Percentiles rank a stretch among this genome's conserved stretches.
Conservation (phyloP, 305 asterid genomes). For the Caryopteris hybrid region DNA sequence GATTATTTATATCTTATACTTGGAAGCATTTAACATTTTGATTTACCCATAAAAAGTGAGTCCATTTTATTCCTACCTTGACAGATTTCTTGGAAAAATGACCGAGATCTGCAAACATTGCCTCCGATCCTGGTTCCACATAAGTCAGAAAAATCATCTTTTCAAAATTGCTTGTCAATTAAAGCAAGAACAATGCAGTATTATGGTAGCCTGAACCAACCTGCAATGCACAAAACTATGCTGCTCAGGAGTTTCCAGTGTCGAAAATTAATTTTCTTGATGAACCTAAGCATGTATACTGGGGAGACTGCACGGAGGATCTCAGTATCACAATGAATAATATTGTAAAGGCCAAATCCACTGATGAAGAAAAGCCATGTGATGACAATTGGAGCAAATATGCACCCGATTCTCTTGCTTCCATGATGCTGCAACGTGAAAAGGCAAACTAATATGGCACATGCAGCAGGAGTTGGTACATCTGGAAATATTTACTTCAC, state of each 20-base stretch:
- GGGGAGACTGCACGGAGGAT: slow-evolving; percentile 76
- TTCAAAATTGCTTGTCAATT: neutral
- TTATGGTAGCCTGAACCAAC: slow-evolving; percentile 32
- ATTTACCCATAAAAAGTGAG: neutral
- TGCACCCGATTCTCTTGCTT: slow-evolving; percentile 64
- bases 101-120: slow-evolving; percentile 85
- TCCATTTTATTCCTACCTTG: slow-evolving; percentile 40
- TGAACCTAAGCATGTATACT: slow-evolving; percentile 65
- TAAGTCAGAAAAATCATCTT: slow-evolving; percentile 10
- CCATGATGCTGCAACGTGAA: slow-evolving; percentile 85
- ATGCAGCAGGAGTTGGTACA: slow-evolving; percentile 79
- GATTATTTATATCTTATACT: neutral
- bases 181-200: neutral
- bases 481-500: slow-evolving; percentile 38
- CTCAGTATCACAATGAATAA: slow-evolving; percentile 36
- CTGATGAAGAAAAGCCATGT: slow-evolving; percentile 70
- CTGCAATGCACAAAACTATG: slow-evolving; percentile 76
- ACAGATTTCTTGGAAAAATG: slow-evolving; percentile 89
- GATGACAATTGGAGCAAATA: slow-evolving; percentile 87
- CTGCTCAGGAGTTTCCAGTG: slow-evolving; percentile 83
- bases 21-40: too few relatives aligned
- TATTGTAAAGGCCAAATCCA: slow-evolving; percentile 74
- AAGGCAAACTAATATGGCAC: slow-evolving; percentile 77
- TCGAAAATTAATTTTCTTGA: slow-evolving; percentile 44
- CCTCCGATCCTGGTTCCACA: slow-evolving; percentile 69